Percentiles rank a stretch among this genome's conserved stretches.
phyloP scores from a whole-genome alignment of 495 filamentous ascomycete genomes.

The Talaromyces liani region DNA sequence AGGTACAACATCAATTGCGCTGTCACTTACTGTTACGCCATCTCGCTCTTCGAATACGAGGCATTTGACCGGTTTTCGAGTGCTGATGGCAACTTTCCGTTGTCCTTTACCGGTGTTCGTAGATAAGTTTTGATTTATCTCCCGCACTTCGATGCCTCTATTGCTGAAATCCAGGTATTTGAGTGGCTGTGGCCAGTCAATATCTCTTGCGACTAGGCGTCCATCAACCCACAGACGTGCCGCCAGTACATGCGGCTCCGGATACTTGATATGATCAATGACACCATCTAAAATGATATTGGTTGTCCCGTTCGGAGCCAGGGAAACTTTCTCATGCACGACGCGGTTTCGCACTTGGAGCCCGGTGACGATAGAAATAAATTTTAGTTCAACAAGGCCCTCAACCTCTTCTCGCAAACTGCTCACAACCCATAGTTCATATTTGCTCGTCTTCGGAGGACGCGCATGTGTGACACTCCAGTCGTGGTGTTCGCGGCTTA shows the following conservation, averaged over 20 bases:
- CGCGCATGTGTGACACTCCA: constrained; percentile 55
- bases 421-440: constrained; percentile 78
- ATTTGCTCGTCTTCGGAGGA: constrained; percentile 45
- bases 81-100: constrained; percentile 10
- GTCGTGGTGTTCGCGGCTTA: constrained; percentile 57
- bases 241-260: constrained; percentile 47
- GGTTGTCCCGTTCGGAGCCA: constrained; percentile 67
- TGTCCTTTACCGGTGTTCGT: not conserved
- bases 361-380: constrained; percentile 67
- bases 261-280: constrained; percentile 41
- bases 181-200: constrained; percentile 91
- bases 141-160: constrained; percentile 22
- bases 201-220: constrained; percentile 60
- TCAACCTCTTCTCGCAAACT: constrained; percentile 44
- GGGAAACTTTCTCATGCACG: constrained; percentile 41
- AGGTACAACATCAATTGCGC: constrained; percentile 41
- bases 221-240: constrained; percentile 55
- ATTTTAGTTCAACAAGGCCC: constrained; percentile 59
- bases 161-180: constrained; percentile 70
- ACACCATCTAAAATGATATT: constrained; percentile 61
- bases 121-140: not conserved
- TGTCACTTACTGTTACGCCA: constrained; percentile 29
- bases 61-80: constrained; percentile 33
- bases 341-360: constrained; percentile 47
- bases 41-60: constrained; percentile 38